Conservation (phyloP, 2,329 filamentous ascomycete genomes). For the Kalmusia sp. region DNA sequence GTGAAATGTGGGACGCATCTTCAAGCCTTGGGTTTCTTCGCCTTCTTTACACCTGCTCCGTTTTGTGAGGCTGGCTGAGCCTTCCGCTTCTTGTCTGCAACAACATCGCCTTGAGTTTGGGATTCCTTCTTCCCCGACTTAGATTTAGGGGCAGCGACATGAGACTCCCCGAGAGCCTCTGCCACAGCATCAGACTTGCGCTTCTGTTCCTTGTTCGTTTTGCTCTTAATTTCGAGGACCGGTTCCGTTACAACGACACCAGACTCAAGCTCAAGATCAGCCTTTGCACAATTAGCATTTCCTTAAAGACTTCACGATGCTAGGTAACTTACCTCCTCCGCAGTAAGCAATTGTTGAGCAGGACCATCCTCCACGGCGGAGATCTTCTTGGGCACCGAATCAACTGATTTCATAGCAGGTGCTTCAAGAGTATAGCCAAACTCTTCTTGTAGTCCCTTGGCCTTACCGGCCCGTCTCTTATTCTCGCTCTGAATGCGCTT, state of each 20-base stretch:
- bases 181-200: conserved; percentile 27
- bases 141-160: conserved; percentile 21
- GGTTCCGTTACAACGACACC: conserved; percentile 12
- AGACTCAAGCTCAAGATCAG: conserved; percentile 5
- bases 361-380: conserved; percentile 31
- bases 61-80: conserved; percentile 18
- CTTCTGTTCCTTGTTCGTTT: conserved; percentile 25
- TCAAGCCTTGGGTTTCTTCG: conserved; percentile 36
- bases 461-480: conserved; percentile 71
- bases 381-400: conserved; percentile 44
- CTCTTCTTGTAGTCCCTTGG: conserved; percentile 76
- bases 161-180: conserved; percentile 16
- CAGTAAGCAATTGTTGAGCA: conserved; percentile 34
- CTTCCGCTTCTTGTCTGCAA: conserved; percentile 30
- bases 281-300: background rate
- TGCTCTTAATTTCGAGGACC: conserved; percentile 17
- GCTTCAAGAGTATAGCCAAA: conserved; percentile 85
- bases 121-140: conserved; percentile 35
- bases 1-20: too few relatives aligned
- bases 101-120: conserved; percentile 20
- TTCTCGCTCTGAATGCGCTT: conserved; percentile 77
- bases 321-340: conserved; percentile 23
- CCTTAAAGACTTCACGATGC: background rate
- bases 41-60: conserved; percentile 29
- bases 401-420: conserved; percentile 72